Conservation (phyloP, 2,329 filamentous ascomycete genomes). For the Fusarium sp. region DNA sequence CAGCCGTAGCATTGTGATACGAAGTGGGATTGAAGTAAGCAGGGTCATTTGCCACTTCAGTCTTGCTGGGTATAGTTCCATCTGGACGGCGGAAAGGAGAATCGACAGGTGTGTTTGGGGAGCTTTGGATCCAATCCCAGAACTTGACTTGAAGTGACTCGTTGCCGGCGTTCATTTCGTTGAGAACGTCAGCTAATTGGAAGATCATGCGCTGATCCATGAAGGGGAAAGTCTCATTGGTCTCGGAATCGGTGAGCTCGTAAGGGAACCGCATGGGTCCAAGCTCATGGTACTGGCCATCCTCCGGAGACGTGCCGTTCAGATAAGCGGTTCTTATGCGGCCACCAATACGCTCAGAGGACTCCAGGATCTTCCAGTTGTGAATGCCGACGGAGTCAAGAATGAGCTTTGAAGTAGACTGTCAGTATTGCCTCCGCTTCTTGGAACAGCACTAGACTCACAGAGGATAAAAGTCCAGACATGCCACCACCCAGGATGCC, state of each 20-base stretch:
- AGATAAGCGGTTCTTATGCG: slow-evolving; percentile 61
- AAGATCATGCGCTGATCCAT: slow-evolving; percentile 76
- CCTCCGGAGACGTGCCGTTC: slow-evolving; percentile 52
- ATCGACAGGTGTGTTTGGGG: slow-evolving; percentile 14
- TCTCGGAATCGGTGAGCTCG: slow-evolving; percentile 63
- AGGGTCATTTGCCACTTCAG: slow-evolving; percentile 45
- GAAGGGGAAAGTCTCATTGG: slow-evolving; percentile 71
- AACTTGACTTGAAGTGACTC: slow-evolving; percentile 68
- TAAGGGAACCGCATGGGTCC: slow-evolving; percentile 77
- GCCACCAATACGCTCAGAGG: slow-evolving; percentile 58
- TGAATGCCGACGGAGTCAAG: slow-evolving; percentile 61
- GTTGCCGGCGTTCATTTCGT: slow-evolving; percentile 68
- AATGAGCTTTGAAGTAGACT: slow-evolving; percentile 43
- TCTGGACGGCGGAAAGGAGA: slow-evolving; percentile 45
- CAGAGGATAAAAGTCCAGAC: slow-evolving; percentile 40
- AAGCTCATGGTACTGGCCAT: slow-evolving; percentile 61
- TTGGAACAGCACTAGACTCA: too few species aligned
- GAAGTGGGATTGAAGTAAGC: slow-evolving; percentile 29
- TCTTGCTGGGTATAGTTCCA: slow-evolving; percentile 46
- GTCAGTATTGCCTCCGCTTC: accelerated
- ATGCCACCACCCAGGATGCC: slow-evolving; percentile 59
- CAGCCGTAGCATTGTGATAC: slow-evolving; percentile 48
- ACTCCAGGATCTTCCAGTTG: slow-evolving; percentile 62
- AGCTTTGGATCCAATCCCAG: slow-evolving; percentile 71
- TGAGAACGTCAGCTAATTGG: slow-evolving; percentile 72